phyloP scores from a whole-genome alignment of 164 flowering plant genomes.

The Chimonanthus salicifolius region DNA sequence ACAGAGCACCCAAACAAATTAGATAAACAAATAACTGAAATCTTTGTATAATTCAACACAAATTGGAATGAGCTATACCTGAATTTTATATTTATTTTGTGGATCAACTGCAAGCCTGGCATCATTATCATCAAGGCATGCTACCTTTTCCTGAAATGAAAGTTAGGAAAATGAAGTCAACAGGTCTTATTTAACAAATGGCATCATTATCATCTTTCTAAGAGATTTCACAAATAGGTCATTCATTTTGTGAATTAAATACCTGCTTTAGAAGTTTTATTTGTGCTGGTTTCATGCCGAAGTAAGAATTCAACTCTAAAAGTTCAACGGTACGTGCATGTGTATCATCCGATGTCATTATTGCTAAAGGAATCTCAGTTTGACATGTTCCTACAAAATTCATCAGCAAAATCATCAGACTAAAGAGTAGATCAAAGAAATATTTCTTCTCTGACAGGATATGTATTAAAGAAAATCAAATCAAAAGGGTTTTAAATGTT shows the following conservation, averaged over 20 bases:
- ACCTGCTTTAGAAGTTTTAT: slow-evolving; percentile 96
- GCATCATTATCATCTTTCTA: neutral
- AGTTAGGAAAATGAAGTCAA: neutral
- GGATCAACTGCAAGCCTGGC: slow-evolving; percentile 94
- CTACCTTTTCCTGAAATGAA: slow-evolving; percentile 84
- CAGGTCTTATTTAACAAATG: neutral
- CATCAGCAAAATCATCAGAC: slow-evolving; percentile 4
- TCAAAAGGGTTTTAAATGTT: neutral
- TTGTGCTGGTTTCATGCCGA: slow-evolving; percentile 89
- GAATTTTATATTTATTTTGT: slow-evolving; percentile 66
- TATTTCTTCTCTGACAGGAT: neutral
- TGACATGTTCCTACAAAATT: slow-evolving; percentile 42
- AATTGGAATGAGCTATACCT: slow-evolving; percentile 38
- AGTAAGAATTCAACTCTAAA: slow-evolving; percentile 74
- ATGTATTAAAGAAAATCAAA: neutral
- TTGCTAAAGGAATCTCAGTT: slow-evolving; percentile 68
- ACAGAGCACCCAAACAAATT: neutral
- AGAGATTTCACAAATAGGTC: neutral
- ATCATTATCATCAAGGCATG: slow-evolving; percentile 92
- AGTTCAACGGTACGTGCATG: slow-evolving; percentile 67
- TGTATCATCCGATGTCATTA: slow-evolving; percentile 99
- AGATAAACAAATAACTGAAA: no score
- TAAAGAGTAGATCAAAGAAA: slow-evolving; percentile 4
- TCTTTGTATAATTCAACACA: neutral
- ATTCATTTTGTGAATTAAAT: neutral